These are phyloP conservation scores for Epichloe sp. DNA, from an alignment of 2,329 filamentous ascomycete genomes.

Conservation along the genomic window DNA sequence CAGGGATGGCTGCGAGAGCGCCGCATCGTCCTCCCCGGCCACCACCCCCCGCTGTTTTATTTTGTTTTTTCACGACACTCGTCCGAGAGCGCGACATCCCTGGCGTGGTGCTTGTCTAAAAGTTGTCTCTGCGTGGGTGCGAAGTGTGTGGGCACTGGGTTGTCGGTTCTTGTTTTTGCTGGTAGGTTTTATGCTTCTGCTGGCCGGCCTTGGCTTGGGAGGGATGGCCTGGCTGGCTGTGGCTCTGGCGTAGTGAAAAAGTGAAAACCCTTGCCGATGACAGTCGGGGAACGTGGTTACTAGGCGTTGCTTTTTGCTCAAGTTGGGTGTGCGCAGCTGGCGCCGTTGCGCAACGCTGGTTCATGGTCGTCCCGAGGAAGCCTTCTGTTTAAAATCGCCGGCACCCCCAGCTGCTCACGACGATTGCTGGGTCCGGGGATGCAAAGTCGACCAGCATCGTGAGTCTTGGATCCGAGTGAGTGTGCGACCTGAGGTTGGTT, in stretches of 20 bases:
- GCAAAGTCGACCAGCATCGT: not conserved
- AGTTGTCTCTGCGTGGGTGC: not conserved
- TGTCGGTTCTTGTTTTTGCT: not conserved
- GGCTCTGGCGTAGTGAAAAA: not conserved
- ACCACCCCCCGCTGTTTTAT: not conserved
- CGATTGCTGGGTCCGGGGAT: not conserved
- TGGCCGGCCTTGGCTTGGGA: not conserved
- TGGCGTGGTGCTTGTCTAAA: not conserved
- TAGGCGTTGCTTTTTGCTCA: constrained; percentile 2
- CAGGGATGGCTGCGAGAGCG: not conserved
- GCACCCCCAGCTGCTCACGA: not conserved
- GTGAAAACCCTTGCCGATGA: constrained; percentile 4
- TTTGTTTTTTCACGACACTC: not conserved
- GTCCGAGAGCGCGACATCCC: constrained; percentile 4
- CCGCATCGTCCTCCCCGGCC: not conserved
- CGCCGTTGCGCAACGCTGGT: not conserved
- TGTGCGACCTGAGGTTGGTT: not conserved
- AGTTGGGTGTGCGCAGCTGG: not conserved
- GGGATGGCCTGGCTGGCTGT: not conserved
- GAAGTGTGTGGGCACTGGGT: not conserved
- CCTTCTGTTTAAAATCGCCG: constrained; percentile 2
- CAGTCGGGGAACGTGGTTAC: constrained; percentile 3
- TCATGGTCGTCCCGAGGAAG: not conserved
- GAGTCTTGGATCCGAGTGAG: not conserved
- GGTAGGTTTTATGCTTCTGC: not conserved